phyloP scores from a whole-genome alignment of 345 rosid genomes.

The Corchorus capsularis region DNA sequence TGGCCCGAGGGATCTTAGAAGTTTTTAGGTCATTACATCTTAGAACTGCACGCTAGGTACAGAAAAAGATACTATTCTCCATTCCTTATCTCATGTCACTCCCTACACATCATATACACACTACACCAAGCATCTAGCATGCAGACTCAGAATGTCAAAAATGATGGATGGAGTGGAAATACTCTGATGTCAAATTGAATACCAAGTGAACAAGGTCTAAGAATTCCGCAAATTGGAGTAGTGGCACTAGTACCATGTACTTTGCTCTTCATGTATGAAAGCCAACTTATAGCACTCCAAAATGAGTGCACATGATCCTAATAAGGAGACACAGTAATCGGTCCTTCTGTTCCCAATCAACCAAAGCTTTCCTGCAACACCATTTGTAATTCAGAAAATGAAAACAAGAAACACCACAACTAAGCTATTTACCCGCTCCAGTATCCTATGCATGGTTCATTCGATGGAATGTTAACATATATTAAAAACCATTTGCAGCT shows the following conservation, averaged over 20 bases:
- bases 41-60: constrained; percentile 13
- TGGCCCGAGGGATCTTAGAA: not conserved
- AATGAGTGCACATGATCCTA: constrained; percentile 35
- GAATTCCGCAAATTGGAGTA: constrained; percentile 24
- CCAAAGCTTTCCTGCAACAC: constrained; percentile 52
- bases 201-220: constrained; percentile 24
- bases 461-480: constrained; percentile 6
- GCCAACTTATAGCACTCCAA: constrained; percentile 27
- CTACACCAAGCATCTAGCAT: constrained; percentile 14
- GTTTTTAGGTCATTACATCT: constrained; percentile 13
- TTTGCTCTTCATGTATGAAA: constrained; percentile 23
- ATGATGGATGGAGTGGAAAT: not conserved
- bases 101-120: constrained; percentile 24
- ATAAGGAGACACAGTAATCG: constrained; percentile 29
- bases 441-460: constrained; percentile 31
- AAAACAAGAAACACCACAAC: constrained; percentile 28
- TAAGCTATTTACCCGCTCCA: constrained; percentile 31
- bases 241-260: constrained; percentile 30
- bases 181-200: constrained; percentile 20
- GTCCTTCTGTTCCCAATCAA: constrained; percentile 40
- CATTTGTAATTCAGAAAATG: constrained; percentile 42
- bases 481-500: constrained; percentile 16
- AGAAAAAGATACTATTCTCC: not conserved
- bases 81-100: constrained; percentile 18
- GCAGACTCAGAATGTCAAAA: constrained; percentile 1